A percentile compares a stretch with the other conserved stretches of the same genome.
These are phyloP conservation scores for Candida tetrigidarum DNA, from an alignment of 1,139 yeast species.

Conservation along the genomic window DNA sequence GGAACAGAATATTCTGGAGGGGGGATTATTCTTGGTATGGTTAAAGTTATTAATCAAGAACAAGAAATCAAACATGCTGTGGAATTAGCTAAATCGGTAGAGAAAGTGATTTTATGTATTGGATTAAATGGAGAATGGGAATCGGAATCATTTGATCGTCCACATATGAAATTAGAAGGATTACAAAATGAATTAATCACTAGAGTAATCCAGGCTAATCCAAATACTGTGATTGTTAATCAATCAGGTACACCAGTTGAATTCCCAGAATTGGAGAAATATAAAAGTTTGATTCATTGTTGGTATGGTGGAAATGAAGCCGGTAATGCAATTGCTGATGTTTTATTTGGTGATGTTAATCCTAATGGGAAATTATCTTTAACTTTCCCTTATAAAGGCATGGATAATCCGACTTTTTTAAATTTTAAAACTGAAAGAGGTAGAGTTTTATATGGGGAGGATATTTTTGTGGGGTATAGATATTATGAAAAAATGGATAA, in stretches of 20 bases:
- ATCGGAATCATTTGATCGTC: slow-evolving; percentile 38
- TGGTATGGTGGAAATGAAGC: slow-evolving; percentile 42
- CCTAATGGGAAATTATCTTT: slow-evolving; percentile 36
- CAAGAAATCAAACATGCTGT: slow-evolving; percentile 29
- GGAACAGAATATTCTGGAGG: slow-evolving; percentile 29
- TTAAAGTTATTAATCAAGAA: slow-evolving; percentile 23
- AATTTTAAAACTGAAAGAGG: slow-evolving; percentile 45
- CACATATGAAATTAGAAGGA: slow-evolving; percentile 46
- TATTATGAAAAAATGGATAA: slow-evolving; percentile 55
- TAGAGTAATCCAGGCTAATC: slow-evolving; percentile 51
- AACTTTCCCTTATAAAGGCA: slow-evolving; percentile 49
- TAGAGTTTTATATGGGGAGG: slow-evolving; percentile 57
- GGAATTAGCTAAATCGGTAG: slow-evolving; percentile 31
- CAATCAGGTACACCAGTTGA: slow-evolving; percentile 70
- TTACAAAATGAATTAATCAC: slow-evolving; percentile 50
- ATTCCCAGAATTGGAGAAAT: slow-evolving; percentile 50
- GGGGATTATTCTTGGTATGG: slow-evolving; percentile 34
- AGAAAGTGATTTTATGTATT: slow-evolving; percentile 46
- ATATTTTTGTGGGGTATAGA: slow-evolving; percentile 63
- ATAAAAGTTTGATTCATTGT: slow-evolving; percentile 53
- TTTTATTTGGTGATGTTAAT: slow-evolving; percentile 28
- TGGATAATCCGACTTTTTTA: slow-evolving; percentile 50
- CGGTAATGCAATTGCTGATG: slow-evolving; percentile 30
- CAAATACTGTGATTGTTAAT: slow-evolving; percentile 56
- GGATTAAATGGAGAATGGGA: slow-evolving; percentile 43